Percentiles rank a stretch among this genome's conserved stretches.
These are phyloP conservation scores for Haberlea rhodopensis DNA, from an alignment of 257 asterid species.

Conservation along the genomic window DNA sequence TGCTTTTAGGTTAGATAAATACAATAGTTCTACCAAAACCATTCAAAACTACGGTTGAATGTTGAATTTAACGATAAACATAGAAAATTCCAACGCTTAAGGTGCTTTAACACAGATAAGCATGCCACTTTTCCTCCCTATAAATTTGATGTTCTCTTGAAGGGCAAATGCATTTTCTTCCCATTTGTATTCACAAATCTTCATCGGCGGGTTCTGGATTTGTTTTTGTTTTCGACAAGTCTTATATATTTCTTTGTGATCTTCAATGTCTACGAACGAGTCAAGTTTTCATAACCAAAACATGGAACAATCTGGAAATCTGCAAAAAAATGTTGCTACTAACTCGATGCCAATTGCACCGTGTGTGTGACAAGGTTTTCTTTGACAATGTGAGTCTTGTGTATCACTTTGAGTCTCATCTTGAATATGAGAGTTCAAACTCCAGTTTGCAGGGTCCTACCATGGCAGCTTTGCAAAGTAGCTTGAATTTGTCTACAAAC, in stretches of 20 bases:
- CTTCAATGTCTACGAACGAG: constrained; percentile 29
- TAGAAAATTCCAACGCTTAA: constrained; percentile 21
- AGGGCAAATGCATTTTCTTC: constrained; percentile 26
- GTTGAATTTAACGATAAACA: constrained; percentile 30
- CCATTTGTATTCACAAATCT: constrained; percentile 13
- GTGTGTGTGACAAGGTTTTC: too few species aligned
- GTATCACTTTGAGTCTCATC: too few species aligned
- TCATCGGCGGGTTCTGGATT: neutral
- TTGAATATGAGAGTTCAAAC: neutral
- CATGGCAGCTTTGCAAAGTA: neutral
- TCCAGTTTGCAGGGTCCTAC: too few species aligned
- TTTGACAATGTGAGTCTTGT: too few species aligned
- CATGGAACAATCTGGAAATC: constrained; percentile 24
- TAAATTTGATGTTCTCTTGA: constrained; percentile 25
- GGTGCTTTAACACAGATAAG: constrained; percentile 28
- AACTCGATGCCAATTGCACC: too few species aligned
- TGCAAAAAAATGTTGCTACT: neutral
- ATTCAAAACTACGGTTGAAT: constrained; percentile 19
- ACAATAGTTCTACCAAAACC: constrained; percentile 31
- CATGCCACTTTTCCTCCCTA: constrained; percentile 25
- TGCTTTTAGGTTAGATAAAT: constrained; percentile 30
- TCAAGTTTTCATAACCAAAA: constrained; percentile 20
- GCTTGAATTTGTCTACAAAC: constrained; percentile 12
- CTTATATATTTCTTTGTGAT: constrained; percentile 15
- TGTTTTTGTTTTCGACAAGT: constrained; percentile 6